A percentile compares a stretch with the other conserved stretches of the same genome.
Conservation (phyloP, 169 alveolate species). For the Babesia divergens region DNA sequence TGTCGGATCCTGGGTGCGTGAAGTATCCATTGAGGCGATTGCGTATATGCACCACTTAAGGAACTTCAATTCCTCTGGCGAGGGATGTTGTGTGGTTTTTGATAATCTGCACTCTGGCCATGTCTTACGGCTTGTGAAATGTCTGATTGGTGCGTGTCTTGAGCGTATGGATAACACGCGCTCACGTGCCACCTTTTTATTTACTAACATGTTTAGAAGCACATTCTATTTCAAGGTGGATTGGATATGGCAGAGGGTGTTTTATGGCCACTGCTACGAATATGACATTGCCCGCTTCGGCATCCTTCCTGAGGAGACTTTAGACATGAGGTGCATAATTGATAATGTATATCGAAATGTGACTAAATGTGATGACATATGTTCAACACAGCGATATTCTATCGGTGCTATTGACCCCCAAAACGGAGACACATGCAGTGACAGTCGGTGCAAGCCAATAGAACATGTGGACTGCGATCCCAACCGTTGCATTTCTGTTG, state of each 20-base stretch:
- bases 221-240: conserved; percentile 14
- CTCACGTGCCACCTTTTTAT: conserved; percentile 46
- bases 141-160: conserved; percentile 27
- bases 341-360: no score
- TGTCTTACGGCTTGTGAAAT: background rate
- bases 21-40: conserved; percentile 41
- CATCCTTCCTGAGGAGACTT: background rate
- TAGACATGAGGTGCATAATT: no score
- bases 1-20: conserved; percentile 66
- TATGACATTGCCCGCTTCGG: conserved; percentile 17
- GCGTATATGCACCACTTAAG: background rate
- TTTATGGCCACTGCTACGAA: conserved; percentile 35
- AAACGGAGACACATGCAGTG: no score
- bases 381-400: no score
- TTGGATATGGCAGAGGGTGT: conserved; percentile 54
- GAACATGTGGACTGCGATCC: no score
- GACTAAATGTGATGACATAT: no score
- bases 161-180: conserved; percentile 53
- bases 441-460: no score
- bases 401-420: no score
- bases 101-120: background rate
- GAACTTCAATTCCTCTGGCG: background rate
- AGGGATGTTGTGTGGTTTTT: background rate
- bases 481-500: no score
- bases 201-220: conserved; percentile 29